A percentile compares a stretch with the other conserved stretches of the same genome.
Evolutionary conservation across 805 yeast genomes (phyloP).

Genomic region (Wickerhamiella dianesei): DNA sequence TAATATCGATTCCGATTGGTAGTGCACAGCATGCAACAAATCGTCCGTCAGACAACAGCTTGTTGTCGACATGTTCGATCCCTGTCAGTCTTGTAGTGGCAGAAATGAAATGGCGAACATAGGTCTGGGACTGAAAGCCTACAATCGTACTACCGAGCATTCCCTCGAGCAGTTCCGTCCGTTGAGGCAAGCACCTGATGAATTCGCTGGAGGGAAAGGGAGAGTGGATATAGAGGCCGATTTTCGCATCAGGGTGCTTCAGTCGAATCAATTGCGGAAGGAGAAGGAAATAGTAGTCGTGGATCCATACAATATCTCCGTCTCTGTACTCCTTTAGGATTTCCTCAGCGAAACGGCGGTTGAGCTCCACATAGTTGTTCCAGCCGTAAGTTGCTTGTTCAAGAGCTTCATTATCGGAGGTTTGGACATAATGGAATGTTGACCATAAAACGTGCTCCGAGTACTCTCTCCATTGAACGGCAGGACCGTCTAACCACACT

Average conservation of each 20-base stretch:
- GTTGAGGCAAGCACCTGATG: conserved; percentile 74
- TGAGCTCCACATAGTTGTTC: conserved; percentile 78
- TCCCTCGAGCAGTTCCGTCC: conserved; percentile 75
- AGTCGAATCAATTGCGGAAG: conserved; percentile 73
- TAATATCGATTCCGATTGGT: conserved; percentile 84
- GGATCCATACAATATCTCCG: conserved; percentile 88
- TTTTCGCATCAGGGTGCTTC: conserved; percentile 57
- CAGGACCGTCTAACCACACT: conserved; percentile 71
- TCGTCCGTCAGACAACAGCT: conserved; percentile 61
- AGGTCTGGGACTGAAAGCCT: conserved; percentile 75
- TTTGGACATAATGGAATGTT: conserved; percentile 78
- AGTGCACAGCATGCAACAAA: conserved; percentile 57
- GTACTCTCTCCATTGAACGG: conserved; percentile 71
- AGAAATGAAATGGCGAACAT: conserved; percentile 80
- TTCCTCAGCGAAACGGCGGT: conserved; percentile 77
- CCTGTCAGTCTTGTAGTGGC: conserved; percentile 83
- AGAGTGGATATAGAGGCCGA: conserved; percentile 70
- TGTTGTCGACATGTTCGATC: conserved; percentile 38
- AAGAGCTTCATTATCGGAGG: conserved; percentile 9
- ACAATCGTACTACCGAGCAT: conserved; percentile 79
- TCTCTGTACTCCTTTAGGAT: conserved; percentile 60
- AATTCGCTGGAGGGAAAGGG: conserved; percentile 96
- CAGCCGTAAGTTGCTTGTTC: conserved; percentile 55
- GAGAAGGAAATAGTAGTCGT: conserved; percentile 72
- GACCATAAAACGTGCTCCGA: conserved; percentile 93